Evolutionary conservation across 2,329 filamentous ascomycete species (phyloP), one percentile per base, ranked within the genome.

Genomic region (Leptosphaerulina australis): DNA sequence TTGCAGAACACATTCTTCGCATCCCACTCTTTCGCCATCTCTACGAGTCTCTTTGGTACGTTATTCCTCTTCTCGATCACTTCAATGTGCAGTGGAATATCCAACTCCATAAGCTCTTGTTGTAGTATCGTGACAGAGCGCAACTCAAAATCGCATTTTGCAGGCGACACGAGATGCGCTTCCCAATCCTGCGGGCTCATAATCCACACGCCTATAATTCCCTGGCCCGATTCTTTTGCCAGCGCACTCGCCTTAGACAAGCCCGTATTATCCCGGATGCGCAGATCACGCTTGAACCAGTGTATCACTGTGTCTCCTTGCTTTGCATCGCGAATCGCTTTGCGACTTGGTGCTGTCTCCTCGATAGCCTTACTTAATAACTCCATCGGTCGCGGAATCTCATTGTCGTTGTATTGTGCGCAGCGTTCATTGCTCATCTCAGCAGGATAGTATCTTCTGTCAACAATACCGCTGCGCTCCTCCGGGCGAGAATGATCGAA

Each of bases 201-300:
- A 21, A 96, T 80, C 69, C 91, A 96, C 36, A 96, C 72, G 46
- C 84, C 83, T 28, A 96, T 82, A 28, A 96, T 74, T 1, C 90
- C 87, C 0, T 92, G 80, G 0, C 82, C 81, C n/a, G 83, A 79
- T 28, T 84, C 80, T 50, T 83, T 85, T 1, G 91, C 90, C 38
- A 81, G 79, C 49, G 84, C 75, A 46, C 82, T 85, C 0, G 91
- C 91, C 53, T 85, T 72, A 25, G 82, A 80, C 18, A 96, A 72
- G 0, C 83, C 83, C 7, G 82, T 87, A 68, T 96, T 96, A 69
- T 97, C 92, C 0, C 75, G 71, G 1, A 82, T 79, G 2, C 91
- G 82, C 40, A 96, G 74, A 69, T 96, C 92, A 64, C 83, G 85
- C 74, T 94, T 95, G 77, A 93, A 96, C 91, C 91, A 96, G 73